phyloP scores from a whole-genome alignment of 2,329 filamentous ascomycete genomes.

The Blastomyces gilchristii region DNA sequence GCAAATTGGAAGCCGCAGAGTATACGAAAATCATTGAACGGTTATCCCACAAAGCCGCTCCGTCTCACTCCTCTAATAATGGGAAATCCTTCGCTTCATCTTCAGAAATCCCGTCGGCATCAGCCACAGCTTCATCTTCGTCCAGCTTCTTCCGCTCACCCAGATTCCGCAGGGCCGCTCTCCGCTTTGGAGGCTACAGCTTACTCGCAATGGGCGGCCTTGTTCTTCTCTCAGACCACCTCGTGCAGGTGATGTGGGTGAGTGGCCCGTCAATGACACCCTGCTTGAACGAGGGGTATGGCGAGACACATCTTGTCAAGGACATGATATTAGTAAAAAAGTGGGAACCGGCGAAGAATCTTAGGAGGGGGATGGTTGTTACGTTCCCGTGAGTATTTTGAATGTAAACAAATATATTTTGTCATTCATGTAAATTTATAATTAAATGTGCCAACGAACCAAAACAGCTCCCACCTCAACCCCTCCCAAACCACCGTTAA shows the following conservation, averaged over 20 bases:
- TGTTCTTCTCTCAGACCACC: constrained; percentile 31
- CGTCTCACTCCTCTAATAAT: background rate
- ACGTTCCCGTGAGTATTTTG: constrained; percentile 41
- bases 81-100: constrained; percentile 10
- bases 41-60: background rate
- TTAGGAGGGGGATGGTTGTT: constrained; percentile 65
- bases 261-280: constrained; percentile 61
- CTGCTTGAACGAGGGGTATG: constrained; percentile 58
- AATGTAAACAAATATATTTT: constrained; percentile 13
- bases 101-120: constrained; percentile 23
- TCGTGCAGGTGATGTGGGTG: constrained; percentile 35
- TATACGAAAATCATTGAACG: background rate
- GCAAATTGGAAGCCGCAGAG: background rate
- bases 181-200: background rate
- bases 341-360: constrained; percentile 31
- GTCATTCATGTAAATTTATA: background rate
- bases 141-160: constrained; percentile 20
- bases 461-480: constrained; percentile 55
- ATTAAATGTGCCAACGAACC: constrained; percentile 9
- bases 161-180: constrained; percentile 25
- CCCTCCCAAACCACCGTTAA: constrained; percentile 67
- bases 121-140: constrained; percentile 16
- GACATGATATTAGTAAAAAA: constrained; percentile 37
- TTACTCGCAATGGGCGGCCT: background rate
- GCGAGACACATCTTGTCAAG: constrained; percentile 28